phyloP scores from a whole-genome alignment of 306 rosid species.

The Quercus glauca region DNA sequence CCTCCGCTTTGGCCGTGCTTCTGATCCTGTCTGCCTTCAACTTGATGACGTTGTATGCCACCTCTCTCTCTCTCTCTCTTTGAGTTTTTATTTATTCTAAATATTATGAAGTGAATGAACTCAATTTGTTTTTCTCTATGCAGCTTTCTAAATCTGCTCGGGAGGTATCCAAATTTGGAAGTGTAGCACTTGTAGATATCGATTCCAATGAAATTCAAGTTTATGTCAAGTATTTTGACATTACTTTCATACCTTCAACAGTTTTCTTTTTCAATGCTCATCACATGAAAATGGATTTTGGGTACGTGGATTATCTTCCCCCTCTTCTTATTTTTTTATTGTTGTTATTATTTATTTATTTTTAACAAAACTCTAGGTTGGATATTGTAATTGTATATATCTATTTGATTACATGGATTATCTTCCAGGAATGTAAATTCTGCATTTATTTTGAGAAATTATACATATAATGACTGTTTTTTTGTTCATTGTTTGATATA shows the following conservation, averaged over 20 bases:
- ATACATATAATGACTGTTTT: too few species aligned
- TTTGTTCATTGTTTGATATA: background rate
- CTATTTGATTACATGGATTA: too few species aligned
- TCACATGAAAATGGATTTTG: constrained; percentile 97
- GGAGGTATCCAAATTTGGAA: constrained; percentile 84
- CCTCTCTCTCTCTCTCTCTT: background rate
- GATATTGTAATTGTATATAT: too few species aligned
- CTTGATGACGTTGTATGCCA: constrained; percentile 62
- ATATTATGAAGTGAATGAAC: too few species aligned
- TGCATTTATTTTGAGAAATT: too few species aligned
- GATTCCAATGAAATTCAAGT: constrained; percentile 76
- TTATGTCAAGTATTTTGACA: constrained; percentile 76
- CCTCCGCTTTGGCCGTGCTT: constrained; percentile 76
- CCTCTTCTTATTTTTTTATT: background rate
- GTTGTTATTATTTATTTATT: too few species aligned
- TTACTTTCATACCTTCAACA: constrained; percentile 68
- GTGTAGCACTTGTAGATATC: constrained; percentile 65
- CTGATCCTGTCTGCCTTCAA: constrained; percentile 64
- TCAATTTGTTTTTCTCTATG: background rate
- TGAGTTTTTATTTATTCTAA: too few species aligned
- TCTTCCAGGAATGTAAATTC: background rate
- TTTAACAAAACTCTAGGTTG: too few species aligned
- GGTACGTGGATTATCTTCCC: constrained; percentile 26
- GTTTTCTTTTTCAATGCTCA: constrained; percentile 94
- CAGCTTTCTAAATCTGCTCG: constrained; percentile 77